Evolutionary conservation across 2,329 filamentous ascomycete genomes (phyloP), one percentile per base, ranked within the genome.

Genomic region (Ceratocystis cubensis): DNA sequence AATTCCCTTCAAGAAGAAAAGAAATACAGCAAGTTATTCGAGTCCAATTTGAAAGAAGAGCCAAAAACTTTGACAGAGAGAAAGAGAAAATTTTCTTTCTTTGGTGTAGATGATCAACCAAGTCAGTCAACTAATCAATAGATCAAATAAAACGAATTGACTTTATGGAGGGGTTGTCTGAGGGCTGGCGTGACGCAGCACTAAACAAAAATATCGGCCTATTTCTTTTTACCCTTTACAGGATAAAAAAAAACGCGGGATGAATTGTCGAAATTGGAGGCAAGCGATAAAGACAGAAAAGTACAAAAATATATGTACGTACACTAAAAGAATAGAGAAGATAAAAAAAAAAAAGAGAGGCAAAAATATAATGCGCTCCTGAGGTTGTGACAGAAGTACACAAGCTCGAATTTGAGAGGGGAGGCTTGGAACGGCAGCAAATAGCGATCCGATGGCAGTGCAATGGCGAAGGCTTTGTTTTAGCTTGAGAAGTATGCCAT

Each of bases 131-230:
- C 30, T 22, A 59, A 37, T 59, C 56, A 59, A 59, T 25, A 30
- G 56, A 30, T 59, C 33, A 30, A 37, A 59, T 37, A 37, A 30
- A 28, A 59, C 28, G 28, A 59, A 37, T 28, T 37, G 56, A 28
- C 30, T 59, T 59, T 59, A 59, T 59, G 56, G 56, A 59, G 28
- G 56, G 56, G 56, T 59, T 59, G 56, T 59, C 28, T 59, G 56
- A 59, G 56, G 30, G 56, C 56, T 59, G 56, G 56, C 56, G 56
- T 59, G 56, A 59, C 56, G 56, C 56, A 59, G 56, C 56, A 20
- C 56, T 59, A 59, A 59, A 37, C 22, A 59, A 30, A 59, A 59
- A 59, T 59, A 59, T 33, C 28, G 30, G 56, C 13, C 28, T 59
- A 25, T 59, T 59, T 22, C n/a, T 59, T 37, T 59, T 56, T 25